Evolutionary conservation across 1,284 basidiomycete genomes (phyloP), one percentile per base, ranked within the genome.

Genomic region (Marasmius oreades): DNA sequence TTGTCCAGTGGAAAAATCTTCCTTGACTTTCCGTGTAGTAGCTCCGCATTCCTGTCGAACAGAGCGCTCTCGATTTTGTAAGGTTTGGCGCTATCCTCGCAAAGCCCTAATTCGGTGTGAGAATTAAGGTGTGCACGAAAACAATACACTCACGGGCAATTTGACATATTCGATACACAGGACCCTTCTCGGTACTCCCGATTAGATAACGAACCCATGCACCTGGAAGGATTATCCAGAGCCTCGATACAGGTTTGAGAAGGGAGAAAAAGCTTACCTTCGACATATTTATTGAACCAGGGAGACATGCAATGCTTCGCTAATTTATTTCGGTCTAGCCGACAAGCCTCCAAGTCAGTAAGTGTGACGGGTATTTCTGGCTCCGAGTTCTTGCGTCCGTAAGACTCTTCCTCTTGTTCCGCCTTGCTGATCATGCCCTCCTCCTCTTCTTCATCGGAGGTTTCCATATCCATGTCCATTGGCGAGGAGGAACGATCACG

Each of bases 151-250:
- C 61, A 93, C 93, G 80, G 18, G 71, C 68, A 39, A 97, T 78
- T 69, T 92, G 84, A 67, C 93, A 93, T 54, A 94, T 79, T 47
- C 93, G 84, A 71, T 97, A 97, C 34, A 90, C 80, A n/a, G 80
- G 77, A 57, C 77, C 67, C 5, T 78, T 78, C 5, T 74, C 70
- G 52, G 82, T 78, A 2, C 74, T 62, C 0, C 86, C 85, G 62
- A 90, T 84, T 43, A 92, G 76, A 65, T 90, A 88, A 22, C 92
- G 81, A 5, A 95, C 91, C 80, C 85, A 95, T 23, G 84, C 82
- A 50, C 87, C 93, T 93, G 48, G 14, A 56, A n/a, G 26, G 28
- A 22, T 24, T 31, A 53, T 23, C 52, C 51, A 43, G 47, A 55
- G 34, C 44, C 24, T 52, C 22, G 53, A 60, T 36, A 48, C 28